Base-by-base conservation (phyloP, 495 filamentous ascomycete genomes). In the Aspergillus homomorphus region DNA sequence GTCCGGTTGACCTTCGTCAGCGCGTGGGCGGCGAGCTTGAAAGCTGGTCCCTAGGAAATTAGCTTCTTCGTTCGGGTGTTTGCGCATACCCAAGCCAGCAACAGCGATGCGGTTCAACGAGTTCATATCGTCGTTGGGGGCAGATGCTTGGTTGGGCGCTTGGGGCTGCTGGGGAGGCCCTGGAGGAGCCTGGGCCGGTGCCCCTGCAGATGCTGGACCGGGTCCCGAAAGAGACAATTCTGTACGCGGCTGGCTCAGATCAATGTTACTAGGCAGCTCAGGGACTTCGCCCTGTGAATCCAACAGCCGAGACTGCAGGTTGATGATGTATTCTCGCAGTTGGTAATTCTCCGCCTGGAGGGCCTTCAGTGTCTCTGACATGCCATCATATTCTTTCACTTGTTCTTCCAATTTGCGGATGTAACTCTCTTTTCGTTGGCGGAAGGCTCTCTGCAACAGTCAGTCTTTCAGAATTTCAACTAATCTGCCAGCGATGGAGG, bases 401-500 rank as follows among this genome's bases (percentile, higher is more conserved):
- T 96, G 89, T 63, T 92, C 89, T 70, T 98, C 94, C 16, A 98
- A 81, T 69, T 92, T 92, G 77, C 96, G 96, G 71, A 98, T 98
- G 70, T 98, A 96, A 30, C 87, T 89, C 75, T 98, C 94, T 73
- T 98, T 98, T 53, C 94, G 89, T 79, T 97, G 92, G 22, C 94
- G 90, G 74, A 98, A 98, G 20, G 94, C 94, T 63, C 94, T 87
- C 94, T 98, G 67, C 60, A 52, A 28, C 33, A 63, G 58, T 62
- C 45, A 66, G 56, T 45, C n/a, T 15, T 18, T 41, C 23, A 24
- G 2, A 20, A n/a, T 16, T 53, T 9, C 20, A 10, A 43, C 22
- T 16, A 16, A 14, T 12, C 49, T 24, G 24, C 26, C 16, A 24
- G 15, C 23, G 15, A 51, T 12, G 28, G 22, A 18, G 5, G 14